A percentile compares a stretch with the other conserved stretches of the same genome.
Evolutionary conservation across 169 alveolate genomes (phyloP).

Genomic region (Plasmodium malariae): DNA sequence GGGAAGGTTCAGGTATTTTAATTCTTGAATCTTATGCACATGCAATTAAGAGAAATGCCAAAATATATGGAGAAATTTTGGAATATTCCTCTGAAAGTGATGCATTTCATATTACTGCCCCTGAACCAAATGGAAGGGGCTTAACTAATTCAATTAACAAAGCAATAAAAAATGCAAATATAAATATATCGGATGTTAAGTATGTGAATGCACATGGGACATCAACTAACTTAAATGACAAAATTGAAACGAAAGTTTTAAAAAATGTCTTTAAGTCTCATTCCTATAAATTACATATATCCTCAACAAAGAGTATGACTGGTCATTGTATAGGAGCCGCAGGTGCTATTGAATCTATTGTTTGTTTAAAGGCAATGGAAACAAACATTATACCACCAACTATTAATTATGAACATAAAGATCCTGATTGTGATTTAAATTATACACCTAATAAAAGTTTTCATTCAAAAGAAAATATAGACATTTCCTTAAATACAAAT

Average conservation of each 20-base stretch:
- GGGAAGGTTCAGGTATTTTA: slow-evolving; percentile 93
- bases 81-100: slow-evolving; percentile 86
- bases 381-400: slow-evolving; percentile 85
- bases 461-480: slow-evolving; percentile 42
- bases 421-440: slow-evolving; percentile 83
- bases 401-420: slow-evolving; percentile 81
- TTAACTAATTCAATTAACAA: slow-evolving; percentile 76
- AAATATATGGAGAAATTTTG: slow-evolving; percentile 89
- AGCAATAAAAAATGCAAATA: slow-evolving; percentile 76
- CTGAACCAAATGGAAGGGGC: slow-evolving; percentile 83
- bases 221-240: slow-evolving; percentile 83
- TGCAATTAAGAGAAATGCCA: slow-evolving; percentile 91
- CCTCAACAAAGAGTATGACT: slow-evolving; percentile 86
- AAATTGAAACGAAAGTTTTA: slow-evolving; percentile 81
- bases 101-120: slow-evolving; percentile 86
- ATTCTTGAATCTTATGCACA: slow-evolving; percentile 89
- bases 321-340: slow-evolving; percentile 87
- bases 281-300: slow-evolving; percentile 80
- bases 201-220: slow-evolving; percentile 87
- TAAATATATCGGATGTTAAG: slow-evolving; percentile 77
- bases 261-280: slow-evolving; percentile 80
- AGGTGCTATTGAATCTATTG: slow-evolving; percentile 84
- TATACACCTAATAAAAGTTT: slow-evolving; percentile 82
- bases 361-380: slow-evolving; percentile 81
- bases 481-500: slow-evolving; percentile 77